Percentiles rank a stretch among this genome's conserved stretches.
Evolutionary conservation across 768 basidiomycete genomes (phyloP).

Genomic region (Phlegmacium glaucopus): DNA sequence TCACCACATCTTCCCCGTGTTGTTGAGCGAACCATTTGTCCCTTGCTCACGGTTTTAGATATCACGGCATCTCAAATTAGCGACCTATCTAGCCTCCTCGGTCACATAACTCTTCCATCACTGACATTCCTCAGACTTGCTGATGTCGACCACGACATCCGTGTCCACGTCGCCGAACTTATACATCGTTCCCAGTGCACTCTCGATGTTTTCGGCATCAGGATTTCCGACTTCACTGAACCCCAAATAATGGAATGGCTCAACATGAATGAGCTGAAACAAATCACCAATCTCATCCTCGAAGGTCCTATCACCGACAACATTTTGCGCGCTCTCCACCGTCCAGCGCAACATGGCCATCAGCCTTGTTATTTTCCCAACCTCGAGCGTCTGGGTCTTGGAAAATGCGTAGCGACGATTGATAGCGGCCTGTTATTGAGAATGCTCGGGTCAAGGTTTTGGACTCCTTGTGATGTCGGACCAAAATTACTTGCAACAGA

Average conservation of each 20-base stretch:
- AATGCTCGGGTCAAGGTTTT: conserved; percentile 15
- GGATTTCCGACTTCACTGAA: background rate
- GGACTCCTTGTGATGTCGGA: conserved; percentile 1
- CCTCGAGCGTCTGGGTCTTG: conserved; percentile 8
- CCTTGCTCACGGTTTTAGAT: background rate
- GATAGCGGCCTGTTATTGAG: conserved; percentile 8
- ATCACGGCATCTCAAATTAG: background rate
- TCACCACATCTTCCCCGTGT: background rate
- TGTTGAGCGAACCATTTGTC: background rate
- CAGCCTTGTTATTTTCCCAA: conserved; percentile 2
- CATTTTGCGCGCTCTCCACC: conserved; percentile 5
- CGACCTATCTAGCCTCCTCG: background rate
- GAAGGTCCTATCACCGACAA: conserved; percentile 6
- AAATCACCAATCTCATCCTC: conserved; percentile 4
- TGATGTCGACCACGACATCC: background rate
- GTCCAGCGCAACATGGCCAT: background rate
- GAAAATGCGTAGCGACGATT: background rate
- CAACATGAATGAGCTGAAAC: background rate
- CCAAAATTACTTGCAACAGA: background rate
- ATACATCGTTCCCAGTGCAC: background rate
- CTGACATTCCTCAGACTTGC: background rate
- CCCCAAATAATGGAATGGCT: conserved; percentile 4
- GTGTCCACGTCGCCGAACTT: background rate
- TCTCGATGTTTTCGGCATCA: background rate
- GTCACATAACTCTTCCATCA: background rate